phyloP scores from a whole-genome alignment of 2,329 filamentous ascomycete species.

The Corynespora cassiicola region DNA sequence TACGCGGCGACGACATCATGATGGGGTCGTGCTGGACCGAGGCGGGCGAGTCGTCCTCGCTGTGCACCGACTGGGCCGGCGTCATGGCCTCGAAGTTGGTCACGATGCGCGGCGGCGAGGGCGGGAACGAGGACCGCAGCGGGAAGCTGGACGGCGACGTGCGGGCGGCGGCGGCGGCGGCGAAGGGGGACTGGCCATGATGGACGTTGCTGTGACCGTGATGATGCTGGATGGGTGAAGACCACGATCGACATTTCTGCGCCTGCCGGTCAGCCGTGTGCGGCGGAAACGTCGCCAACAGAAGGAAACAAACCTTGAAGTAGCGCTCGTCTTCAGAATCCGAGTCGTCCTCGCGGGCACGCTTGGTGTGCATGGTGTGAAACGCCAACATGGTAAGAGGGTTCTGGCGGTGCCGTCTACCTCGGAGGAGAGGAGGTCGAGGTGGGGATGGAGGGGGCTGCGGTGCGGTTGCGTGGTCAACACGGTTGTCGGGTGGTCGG shows the following conservation, averaged over 20 bases:
- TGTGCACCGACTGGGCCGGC: slow-evolving; percentile 35
- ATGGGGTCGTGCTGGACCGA: slow-evolving; percentile 24
- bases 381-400: slow-evolving; percentile 38
- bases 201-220: too few relatives aligned
- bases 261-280: slow-evolving; percentile 13
- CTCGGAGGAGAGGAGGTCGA: slow-evolving; percentile 7
- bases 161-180: too few relatives aligned
- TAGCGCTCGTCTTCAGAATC: slow-evolving; percentile 39
- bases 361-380: slow-evolving; percentile 36
- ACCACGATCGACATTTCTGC: slow-evolving; percentile 39
- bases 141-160: slow-evolving; percentile 24
- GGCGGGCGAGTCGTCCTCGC: slow-evolving; percentile 33
- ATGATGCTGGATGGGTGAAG: slow-evolving; percentile 22
- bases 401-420: neutral
- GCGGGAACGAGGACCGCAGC: slow-evolving; percentile 27
- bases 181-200: slow-evolving; percentile 23
- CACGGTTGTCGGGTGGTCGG: slow-evolving; percentile 12
- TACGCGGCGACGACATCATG: slow-evolving; percentile 25
- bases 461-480: slow-evolving; percentile 26
- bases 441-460: slow-evolving; percentile 9
- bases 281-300: too few relatives aligned
- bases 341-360: slow-evolving; percentile 40
- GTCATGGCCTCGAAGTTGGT: slow-evolving; percentile 38
- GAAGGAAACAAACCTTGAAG: slow-evolving; percentile 30
- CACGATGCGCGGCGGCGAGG: slow-evolving; percentile 33